phyloP scores from a whole-genome alignment of 2,329 filamentous ascomycete genomes.

The Arthroderma uncinatum region DNA sequence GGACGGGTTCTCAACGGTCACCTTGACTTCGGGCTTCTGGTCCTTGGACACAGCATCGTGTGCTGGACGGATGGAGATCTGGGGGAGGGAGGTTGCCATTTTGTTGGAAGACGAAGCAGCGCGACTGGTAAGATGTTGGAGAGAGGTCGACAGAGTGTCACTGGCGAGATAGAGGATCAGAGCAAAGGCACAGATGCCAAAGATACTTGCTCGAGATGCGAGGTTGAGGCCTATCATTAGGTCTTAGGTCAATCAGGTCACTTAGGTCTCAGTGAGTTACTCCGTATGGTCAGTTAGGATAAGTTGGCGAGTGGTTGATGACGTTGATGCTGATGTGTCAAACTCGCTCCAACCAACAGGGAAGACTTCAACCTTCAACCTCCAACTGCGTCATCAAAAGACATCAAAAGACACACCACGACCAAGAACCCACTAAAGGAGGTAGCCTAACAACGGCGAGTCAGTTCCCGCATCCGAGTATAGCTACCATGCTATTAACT shows the following conservation, averaged over 20 bases:
- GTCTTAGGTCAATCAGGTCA: too few relatives aligned
- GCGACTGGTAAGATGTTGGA: not conserved
- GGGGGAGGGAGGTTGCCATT: constrained; percentile 7
- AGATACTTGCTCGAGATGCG: not conserved
- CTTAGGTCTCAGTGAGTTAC: not conserved
- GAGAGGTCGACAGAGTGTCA: not conserved
- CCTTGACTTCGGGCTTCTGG: constrained; percentile 13
- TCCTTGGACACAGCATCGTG: constrained; percentile 14
- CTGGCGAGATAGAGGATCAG: constrained; percentile 3
- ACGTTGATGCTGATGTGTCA: not conserved
- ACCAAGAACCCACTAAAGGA: not conserved
- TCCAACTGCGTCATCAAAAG: too few relatives aligned
- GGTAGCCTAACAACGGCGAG: not conserved
- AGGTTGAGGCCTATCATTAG: not conserved
- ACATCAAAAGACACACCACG: too few relatives aligned
- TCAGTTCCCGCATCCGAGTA: not conserved
- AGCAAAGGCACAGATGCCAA: not conserved
- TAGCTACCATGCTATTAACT: not conserved
- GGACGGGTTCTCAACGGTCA: constrained; percentile 24
- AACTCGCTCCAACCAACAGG: not conserved
- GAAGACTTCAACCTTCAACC: not conserved
- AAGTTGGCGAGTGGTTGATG: not conserved
- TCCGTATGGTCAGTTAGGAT: too few relatives aligned
- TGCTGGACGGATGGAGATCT: constrained; percentile 15
- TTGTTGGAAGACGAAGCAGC: not conserved